These are phyloP conservation scores for Rhytidiadelphus loreus DNA, from an alignment of 225 moss, liverwort and hornwort genomes.

Conservation along the genomic window DNA sequence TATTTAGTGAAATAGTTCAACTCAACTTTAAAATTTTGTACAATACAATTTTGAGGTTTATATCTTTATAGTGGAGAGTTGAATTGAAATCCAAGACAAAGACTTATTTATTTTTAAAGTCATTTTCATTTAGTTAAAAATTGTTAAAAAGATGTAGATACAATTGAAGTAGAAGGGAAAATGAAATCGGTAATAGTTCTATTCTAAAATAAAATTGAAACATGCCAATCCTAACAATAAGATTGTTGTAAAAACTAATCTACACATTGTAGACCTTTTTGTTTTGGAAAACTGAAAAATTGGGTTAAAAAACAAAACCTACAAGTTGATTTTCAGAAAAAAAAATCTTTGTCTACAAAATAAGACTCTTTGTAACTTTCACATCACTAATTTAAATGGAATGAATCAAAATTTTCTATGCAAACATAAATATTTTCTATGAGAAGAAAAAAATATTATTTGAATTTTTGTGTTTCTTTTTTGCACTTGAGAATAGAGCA, in stretches of 20 bases:
- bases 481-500: accelerated
- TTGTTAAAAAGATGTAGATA: background rate
- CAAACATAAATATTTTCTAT: background rate
- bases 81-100: background rate
- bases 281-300: background rate
- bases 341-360: accelerated
- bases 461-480: accelerated
- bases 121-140: background rate
- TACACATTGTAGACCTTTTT: background rate
- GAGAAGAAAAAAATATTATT: background rate
- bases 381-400: background rate
- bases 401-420: background rate
- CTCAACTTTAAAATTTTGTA: background rate
- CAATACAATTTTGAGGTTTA: background rate
- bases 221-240: accelerated
- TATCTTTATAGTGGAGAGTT: background rate
- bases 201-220: background rate
- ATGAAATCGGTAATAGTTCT: accelerated
- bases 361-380: background rate
- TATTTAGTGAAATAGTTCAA: too few relatives aligned
- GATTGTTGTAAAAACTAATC: background rate
- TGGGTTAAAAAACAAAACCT: accelerated
- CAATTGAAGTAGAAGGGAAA: background rate
- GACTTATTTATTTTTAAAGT: background rate
- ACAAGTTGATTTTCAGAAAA: background rate